Base-by-base conservation (phyloP, 1,139 yeast genomes). In the Blastobotrys aristatus region DNA sequence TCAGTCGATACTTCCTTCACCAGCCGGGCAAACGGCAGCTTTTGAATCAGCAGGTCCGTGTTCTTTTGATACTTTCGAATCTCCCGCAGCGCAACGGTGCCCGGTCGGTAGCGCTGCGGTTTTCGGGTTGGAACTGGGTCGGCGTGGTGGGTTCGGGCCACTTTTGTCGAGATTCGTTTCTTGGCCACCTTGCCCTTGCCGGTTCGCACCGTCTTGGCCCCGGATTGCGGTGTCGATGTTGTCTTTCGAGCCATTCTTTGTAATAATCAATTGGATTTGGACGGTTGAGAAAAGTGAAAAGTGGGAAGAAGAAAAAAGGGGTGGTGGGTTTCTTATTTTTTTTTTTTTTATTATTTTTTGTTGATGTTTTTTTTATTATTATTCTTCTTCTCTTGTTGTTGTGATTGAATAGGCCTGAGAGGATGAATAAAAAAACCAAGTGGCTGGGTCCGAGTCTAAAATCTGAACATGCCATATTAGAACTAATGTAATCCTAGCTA, bases 1-100 rank as follows among this genome's bases (percentile, higher is more conserved):
- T 82, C 82, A 46, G 79, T 80, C 0, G 95, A 86, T 1, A 90
- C 84, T 56, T 90, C 97, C 50, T 88, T 77, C 5, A 84, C 77
- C 31, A 89, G 71, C 53, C 96, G 73, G 1, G 96, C 94, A 73
- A 90, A 90, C n/a, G 97, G 97, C 40, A 90, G 74, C 60, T 88
- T 88, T 39, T 92, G 73, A 32, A 90, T 73, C 46, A 90, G 71
- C 41, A 90, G 69, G 52, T 86, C 95, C 0, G 96, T 84, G 27
- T 82, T 73, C 58, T 80, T 77, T 63, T 90, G 97, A 58, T 80
- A 89, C 58, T 74, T 76, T 50, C 94, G 71, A 36, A 90, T 87
- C 60, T 90, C 96, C 55, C 84, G 72, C 41, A 87, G 66, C 0
- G 96, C 95, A 36, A 71, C 69, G 0, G 85, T 80, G 10, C 95